These are phyloP conservation scores for Apiospora kogelbergensis DNA, from an alignment of 2,329 filamentous ascomycete species.

Conservation along the genomic window DNA sequence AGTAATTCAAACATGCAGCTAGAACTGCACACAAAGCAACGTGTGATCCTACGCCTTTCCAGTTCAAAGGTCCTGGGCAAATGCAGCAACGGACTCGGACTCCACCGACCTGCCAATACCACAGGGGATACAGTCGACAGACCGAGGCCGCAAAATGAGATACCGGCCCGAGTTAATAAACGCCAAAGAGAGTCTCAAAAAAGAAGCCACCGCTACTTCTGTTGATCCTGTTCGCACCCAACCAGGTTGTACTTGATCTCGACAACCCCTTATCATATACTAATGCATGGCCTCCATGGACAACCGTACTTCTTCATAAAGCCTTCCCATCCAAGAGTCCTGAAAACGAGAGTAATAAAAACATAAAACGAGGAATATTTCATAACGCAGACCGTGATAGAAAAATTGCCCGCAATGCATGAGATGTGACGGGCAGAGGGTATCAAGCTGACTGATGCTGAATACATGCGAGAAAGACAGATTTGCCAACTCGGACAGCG, in stretches of 20 bases:
- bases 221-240: constrained; percentile 5
- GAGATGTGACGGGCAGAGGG: constrained; percentile 6
- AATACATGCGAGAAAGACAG: constrained; percentile 8
- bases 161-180: constrained; percentile 3
- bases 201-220: not conserved
- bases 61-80: not conserved
- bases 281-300: not conserved
- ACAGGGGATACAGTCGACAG: not conserved
- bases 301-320: constrained; percentile 4
- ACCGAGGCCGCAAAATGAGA: not conserved
- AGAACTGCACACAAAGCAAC: constrained; percentile 1
- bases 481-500: constrained; percentile 1
- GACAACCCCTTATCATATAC: constrained; percentile 4
- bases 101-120: constrained; percentile 1
- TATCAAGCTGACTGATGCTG: constrained; percentile 9
- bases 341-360: constrained; percentile 8
- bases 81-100: constrained; percentile 6
- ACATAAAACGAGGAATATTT: constrained; percentile 6
- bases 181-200: constrained; percentile 6
- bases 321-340: constrained; percentile 4
- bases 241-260: constrained; percentile 1
- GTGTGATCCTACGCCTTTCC: constrained; percentile 6
- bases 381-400: constrained; percentile 4
- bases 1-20: constrained; percentile 2
- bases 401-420: constrained; percentile 9